phyloP scores from a whole-genome alignment of 345 rosid genomes.

The Citrus mangshanensis region DNA sequence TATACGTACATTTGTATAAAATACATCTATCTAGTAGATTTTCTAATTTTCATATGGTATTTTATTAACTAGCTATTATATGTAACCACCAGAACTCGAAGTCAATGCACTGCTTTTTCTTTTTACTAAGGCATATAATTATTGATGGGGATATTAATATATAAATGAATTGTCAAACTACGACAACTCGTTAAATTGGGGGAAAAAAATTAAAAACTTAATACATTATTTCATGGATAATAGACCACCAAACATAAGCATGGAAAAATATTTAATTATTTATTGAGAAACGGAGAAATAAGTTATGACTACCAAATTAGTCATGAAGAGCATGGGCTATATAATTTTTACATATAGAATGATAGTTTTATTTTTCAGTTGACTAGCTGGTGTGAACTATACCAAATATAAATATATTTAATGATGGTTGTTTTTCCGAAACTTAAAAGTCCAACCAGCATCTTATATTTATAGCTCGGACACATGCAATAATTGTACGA shows the following conservation, averaged over 20 bases:
- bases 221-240: no score
- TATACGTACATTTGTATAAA: no score
- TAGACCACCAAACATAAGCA: not conserved
- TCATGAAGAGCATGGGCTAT: not conserved
- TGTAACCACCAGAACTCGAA: not conserved
- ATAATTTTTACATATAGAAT: not conserved
- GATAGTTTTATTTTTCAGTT: not conserved
- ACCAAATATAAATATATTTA: not conserved
- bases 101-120: slow-evolving; percentile 14
- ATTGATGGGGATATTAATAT: not conserved
- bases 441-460: not conserved
- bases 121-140: not conserved
- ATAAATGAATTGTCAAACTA: slow-evolving; percentile 15
- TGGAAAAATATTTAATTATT: not conserved
- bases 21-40: not conserved
- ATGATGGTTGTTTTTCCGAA: not conserved
- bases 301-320: not conserved
- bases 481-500: not conserved
- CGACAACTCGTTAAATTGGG: not conserved
- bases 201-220: no score
- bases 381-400: slow-evolving; percentile 2
- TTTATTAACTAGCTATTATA: not conserved
- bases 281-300: not conserved
- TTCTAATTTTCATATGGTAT: no score
- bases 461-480: not conserved